Evolutionary conservation across 2,329 filamentous ascomycete genomes (phyloP).

Genomic region (Aspergillus uvarum): DNA sequence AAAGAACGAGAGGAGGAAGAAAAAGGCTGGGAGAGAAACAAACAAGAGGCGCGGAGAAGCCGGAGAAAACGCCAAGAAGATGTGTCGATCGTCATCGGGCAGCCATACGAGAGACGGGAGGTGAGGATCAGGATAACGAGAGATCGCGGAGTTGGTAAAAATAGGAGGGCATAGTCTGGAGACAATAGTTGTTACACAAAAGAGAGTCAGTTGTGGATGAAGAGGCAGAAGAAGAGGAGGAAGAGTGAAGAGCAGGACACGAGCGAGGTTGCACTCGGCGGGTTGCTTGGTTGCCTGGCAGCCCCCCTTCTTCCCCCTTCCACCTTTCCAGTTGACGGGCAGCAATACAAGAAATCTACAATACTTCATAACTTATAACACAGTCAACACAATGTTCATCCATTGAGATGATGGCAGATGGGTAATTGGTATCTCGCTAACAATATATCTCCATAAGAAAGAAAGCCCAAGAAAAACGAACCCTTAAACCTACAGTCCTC

Average conservation of each 20-base stretch:
- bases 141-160: not conserved
- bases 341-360: not conserved
- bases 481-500: not conserved
- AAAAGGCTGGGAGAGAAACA: slow-evolving; percentile 17
- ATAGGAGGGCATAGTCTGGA: not conserved
- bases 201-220: not conserved
- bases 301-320: not conserved
- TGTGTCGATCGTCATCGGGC: slow-evolving; percentile 9
- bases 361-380: not conserved
- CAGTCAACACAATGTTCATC: not conserved
- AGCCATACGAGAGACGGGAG: slow-evolving; percentile 8
- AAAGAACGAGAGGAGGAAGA: not conserved
- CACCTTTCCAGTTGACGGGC: not conserved
- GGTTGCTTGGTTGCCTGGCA: not conserved
- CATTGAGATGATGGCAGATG: not conserved
- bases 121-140: not conserved
- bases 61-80: slow-evolving; percentile 14
- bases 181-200: too few species aligned
- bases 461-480: not conserved
- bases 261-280: not conserved
- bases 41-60: slow-evolving; percentile 16
- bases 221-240: not conserved
- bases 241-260: not conserved
- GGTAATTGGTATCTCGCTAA: slow-evolving; percentile 4
- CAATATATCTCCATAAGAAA: slow-evolving; percentile 6